phyloP scores from a whole-genome alignment of 176 grass and related monocot genomes.

The Phragmites australis region DNA sequence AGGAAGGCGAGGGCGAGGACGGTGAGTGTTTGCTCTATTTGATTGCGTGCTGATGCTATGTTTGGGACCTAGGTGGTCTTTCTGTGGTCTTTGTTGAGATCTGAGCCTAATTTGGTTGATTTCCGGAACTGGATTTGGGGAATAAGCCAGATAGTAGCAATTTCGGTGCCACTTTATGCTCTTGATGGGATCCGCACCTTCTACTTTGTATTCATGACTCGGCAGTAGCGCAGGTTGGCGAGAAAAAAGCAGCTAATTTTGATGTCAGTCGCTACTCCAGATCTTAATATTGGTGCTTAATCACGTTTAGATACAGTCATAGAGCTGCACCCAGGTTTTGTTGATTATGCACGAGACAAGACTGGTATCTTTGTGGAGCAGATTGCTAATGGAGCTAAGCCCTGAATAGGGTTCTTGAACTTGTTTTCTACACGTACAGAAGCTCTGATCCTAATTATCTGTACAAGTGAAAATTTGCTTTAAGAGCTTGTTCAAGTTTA shows the following conservation, averaged over 20 bases:
- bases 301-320: not conserved
- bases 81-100: slow-evolving; percentile 7
- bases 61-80: not conserved
- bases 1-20: slow-evolving; percentile 91
- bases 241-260: not conserved
- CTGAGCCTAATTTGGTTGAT: slow-evolving; percentile 26
- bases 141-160: not conserved
- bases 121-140: slow-evolving; percentile 13
- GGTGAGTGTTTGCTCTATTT: slow-evolving; percentile 46
- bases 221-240: too few relatives aligned
- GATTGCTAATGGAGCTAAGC: not conserved
- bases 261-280: not conserved
- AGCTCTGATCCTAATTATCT: not conserved
- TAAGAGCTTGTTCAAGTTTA: not conserved
- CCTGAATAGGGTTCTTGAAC: not conserved
- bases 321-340: not conserved
- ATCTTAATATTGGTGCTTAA: not conserved
- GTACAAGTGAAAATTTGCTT: not conserved
- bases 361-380: not conserved
- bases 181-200: not conserved
- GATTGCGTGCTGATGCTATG: slow-evolving; percentile 2
- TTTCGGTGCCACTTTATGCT: not conserved
- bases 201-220: slow-evolving; percentile 15
- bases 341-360: not conserved
- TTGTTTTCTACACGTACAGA: not conserved